Percentiles rank a stretch among this genome's conserved stretches.
Conservation (phyloP, 2,329 filamentous ascomycete species). For the Colletotrichum sidae region DNA sequence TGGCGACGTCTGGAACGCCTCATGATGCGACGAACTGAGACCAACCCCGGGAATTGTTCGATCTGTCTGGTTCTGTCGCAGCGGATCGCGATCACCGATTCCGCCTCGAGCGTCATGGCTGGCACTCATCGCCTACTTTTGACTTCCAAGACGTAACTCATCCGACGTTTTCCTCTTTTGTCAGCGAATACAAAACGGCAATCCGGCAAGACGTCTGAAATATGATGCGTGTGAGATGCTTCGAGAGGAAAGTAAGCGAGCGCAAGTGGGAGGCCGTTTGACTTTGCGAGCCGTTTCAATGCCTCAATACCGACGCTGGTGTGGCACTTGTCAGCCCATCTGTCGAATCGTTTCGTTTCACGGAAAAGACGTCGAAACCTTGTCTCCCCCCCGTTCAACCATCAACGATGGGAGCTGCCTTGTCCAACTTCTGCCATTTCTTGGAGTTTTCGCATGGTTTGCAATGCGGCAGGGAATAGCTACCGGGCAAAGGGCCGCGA, state of each 20-base stretch:
- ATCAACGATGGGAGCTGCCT: too few relatives aligned
- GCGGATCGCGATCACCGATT: constrained; percentile 11
- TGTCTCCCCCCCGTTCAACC: too few relatives aligned
- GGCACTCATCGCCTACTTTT: not conserved
- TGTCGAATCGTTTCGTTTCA: too few relatives aligned
- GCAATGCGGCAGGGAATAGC: too few relatives aligned
- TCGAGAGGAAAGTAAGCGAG: not conserved
- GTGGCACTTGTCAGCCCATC: too few relatives aligned
- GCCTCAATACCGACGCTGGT: constrained; percentile 1
- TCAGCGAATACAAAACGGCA: constrained; percentile 5
- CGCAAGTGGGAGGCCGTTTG: not conserved
- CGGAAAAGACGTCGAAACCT: too few relatives aligned
- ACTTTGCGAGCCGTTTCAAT: constrained; percentile 15
- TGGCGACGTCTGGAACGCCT: not conserved
- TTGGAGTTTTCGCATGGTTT: too few relatives aligned
- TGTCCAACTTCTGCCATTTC: too few relatives aligned
- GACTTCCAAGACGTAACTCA: constrained; percentile 17
- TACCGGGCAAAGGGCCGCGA: too few relatives aligned
- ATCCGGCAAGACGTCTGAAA: not conserved
- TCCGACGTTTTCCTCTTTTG: constrained; percentile 10
- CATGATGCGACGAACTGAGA: constrained; percentile 26
- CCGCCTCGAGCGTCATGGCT: constrained; percentile 3
- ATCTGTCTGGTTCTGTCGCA: not conserved
- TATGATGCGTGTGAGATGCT: not conserved
- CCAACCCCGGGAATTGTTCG: not conserved